Conservation (phyloP, 2,329 filamentous ascomycete species). For the Magnaporthiopsis incrustans region DNA sequence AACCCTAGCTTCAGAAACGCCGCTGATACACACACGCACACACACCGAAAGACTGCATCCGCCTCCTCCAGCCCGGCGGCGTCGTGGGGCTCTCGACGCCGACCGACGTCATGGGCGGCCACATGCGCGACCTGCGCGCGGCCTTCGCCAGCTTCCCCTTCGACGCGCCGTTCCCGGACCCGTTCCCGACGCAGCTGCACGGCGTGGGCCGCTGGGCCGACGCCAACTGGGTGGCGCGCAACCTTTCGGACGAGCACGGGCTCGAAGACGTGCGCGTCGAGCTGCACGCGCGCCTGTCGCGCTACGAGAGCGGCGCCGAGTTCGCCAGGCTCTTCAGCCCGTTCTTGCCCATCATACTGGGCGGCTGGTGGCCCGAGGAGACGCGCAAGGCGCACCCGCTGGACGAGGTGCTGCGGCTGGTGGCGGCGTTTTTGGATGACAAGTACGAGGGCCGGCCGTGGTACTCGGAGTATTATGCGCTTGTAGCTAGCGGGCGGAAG, state of each 20-base stretch:
- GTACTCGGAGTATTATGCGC: conserved; percentile 18
- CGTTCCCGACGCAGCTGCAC: conserved; percentile 31
- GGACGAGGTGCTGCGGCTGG: conserved; percentile 27
- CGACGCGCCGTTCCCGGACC: conserved; percentile 25
- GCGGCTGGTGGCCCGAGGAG: conserved; percentile 32
- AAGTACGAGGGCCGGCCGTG: conserved; percentile 29
- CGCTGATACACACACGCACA: neutral
- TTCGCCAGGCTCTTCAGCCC: conserved; percentile 26
- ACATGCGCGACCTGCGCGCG: conserved; percentile 27
- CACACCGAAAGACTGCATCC: conserved; percentile 40
- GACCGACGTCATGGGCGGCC: conserved; percentile 24
- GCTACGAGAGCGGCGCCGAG: conserved; percentile 25
- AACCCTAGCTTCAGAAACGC: too few relatives aligned
- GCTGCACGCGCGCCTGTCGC: conserved; percentile 19
- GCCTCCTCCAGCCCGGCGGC: conserved; percentile 52
- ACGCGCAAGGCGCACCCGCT: conserved; percentile 23
- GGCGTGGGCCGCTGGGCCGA: conserved; percentile 31
- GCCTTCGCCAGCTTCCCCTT: conserved; percentile 33
- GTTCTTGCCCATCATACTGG: conserved; percentile 32
- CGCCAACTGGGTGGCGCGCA: conserved; percentile 27
- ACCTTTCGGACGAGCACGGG: conserved; percentile 24
- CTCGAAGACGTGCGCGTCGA: conserved; percentile 30
- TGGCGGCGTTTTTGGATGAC: conserved; percentile 28
- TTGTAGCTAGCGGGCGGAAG: conserved; percentile 14
- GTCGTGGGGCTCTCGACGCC: conserved; percentile 44